Conservation (phyloP, 768 basidiomycete species). For the Pholiota molesta region DNA sequence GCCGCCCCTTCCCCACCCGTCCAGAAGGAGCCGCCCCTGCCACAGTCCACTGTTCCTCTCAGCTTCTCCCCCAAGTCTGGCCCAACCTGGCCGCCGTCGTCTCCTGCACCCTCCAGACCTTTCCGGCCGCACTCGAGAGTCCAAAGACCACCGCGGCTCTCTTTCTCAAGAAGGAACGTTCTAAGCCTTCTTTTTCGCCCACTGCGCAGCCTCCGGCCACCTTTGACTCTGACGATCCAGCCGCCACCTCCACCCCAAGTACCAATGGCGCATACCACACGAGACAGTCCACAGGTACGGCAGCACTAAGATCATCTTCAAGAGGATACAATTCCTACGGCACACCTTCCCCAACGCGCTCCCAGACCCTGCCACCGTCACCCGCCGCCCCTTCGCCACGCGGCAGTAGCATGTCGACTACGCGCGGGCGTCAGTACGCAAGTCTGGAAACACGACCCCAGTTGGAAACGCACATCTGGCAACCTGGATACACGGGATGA, state of each 20-base stretch:
- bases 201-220: neutral
- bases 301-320: conserved; percentile 3
- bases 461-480: conserved; percentile 46
- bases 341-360: conserved; percentile 17
- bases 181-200: conserved; percentile 28
- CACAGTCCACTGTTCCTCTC: conserved; percentile 14
- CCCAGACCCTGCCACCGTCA: conserved; percentile 20
- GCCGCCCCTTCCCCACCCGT: conserved; percentile 32
- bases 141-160: conserved; percentile 41
- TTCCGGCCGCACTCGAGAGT: conserved; percentile 34
- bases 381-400: conserved; percentile 45
- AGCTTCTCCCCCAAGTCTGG: conserved; percentile 29
- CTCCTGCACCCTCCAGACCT: conserved; percentile 34
- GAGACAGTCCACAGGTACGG: conserved; percentile 20
- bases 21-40: conserved; percentile 24
- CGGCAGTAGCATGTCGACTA: conserved; percentile 29
- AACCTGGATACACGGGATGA: conserved; percentile 72
- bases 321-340: conserved; percentile 2
- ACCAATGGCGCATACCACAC: conserved; percentile 23
- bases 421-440: conserved; percentile 35
- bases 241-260: conserved; percentile 22
- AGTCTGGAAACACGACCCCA: conserved; percentile 37
- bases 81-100: conserved; percentile 49
- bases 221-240: conserved; percentile 23
- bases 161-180: conserved; percentile 56